Percentiles rank a stretch among this genome's conserved stretches.
phyloP scores from a whole-genome alignment of 202 grass and related monocot species.

The Brachypodium distachyon region DNA sequence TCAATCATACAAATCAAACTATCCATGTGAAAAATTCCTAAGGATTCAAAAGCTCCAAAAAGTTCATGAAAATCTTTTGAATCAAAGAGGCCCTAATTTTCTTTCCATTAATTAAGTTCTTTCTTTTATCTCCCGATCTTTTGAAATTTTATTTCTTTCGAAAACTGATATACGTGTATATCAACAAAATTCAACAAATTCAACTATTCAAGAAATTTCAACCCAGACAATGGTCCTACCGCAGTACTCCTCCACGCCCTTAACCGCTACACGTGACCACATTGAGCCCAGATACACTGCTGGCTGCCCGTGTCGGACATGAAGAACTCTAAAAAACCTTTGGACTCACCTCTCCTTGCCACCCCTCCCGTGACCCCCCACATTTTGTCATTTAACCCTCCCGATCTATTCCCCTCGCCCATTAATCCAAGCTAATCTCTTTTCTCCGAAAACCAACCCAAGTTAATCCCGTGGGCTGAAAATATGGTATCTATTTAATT shows the following conservation, averaged over 20 bases:
- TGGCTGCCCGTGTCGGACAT: slow-evolving; percentile 42
- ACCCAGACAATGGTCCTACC: slow-evolving; percentile 1
- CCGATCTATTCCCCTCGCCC: background rate
- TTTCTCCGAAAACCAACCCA: too few species aligned
- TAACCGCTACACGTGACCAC: slow-evolving; percentile 52
- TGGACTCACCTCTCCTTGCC: slow-evolving; percentile 16
- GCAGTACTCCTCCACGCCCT: background rate
- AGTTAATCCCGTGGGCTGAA: background rate
- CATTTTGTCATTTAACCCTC: slow-evolving; percentile 40
- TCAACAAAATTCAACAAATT: too few species aligned
- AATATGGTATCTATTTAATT: background rate
- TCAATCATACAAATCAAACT: too few species aligned
- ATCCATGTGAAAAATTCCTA: too few species aligned
- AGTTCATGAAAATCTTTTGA: too few species aligned
- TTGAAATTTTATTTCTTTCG: too few species aligned
- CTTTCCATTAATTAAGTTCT: too few species aligned
- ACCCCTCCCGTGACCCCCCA: slow-evolving; percentile 50
- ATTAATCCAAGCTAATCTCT: slow-evolving; percentile 1
- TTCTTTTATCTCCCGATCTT: too few species aligned
- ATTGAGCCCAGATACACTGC: background rate
- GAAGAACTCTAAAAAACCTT: slow-evolving; percentile 29
- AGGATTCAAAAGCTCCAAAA: too few species aligned
- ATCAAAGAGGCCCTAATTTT: too few species aligned
- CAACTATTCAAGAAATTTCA: too few species aligned
- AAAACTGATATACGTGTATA: too few species aligned